Evolutionary conservation across 805 yeast species (phyloP).

Genomic region (Saccharomycopsis malanga): DNA sequence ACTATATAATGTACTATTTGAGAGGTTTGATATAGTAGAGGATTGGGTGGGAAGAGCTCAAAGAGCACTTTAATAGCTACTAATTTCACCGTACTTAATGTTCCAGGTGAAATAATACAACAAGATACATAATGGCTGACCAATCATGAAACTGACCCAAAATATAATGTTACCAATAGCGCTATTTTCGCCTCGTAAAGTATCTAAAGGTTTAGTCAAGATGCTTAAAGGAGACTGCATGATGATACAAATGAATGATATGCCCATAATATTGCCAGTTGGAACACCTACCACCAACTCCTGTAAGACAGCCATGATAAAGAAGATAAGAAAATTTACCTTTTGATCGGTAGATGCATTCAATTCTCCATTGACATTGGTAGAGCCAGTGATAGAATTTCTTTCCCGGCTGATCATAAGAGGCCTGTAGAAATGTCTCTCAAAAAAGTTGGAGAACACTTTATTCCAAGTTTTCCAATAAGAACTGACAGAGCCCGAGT

Average conservation of each 20-base stretch:
- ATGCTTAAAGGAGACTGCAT: slow-evolving; percentile 37
- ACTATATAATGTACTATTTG: too few species aligned
- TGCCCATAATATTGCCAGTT: slow-evolving; percentile 40
- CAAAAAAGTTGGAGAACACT: slow-evolving; percentile 37
- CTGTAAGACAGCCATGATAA: slow-evolving; percentile 39
- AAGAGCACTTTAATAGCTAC: slow-evolving; percentile 19
- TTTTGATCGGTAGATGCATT: slow-evolving; percentile 4
- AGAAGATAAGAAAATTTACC: slow-evolving; percentile 34
- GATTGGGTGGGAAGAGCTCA: too few species aligned
- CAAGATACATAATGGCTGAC: slow-evolving; percentile 39
- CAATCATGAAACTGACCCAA: slow-evolving; percentile 40
- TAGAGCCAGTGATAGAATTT: not conserved
- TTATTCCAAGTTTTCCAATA: slow-evolving; percentile 43
- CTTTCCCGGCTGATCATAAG: slow-evolving; percentile 24
- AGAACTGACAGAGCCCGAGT: slow-evolving; percentile 39
- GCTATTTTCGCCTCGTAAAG: slow-evolving; percentile 32
- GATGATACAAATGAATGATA: slow-evolving; percentile 38
- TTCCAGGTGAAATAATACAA: slow-evolving; percentile 41
- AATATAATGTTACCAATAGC: slow-evolving; percentile 39
- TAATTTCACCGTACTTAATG: slow-evolving; percentile 24
- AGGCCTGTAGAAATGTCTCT: slow-evolving; percentile 37
- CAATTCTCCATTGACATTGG: slow-evolving; percentile 1
- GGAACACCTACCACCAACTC: slow-evolving; percentile 41
- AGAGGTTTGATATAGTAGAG: too few species aligned
- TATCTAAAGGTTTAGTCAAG: slow-evolving; percentile 36